Base-by-base conservation (phyloP, 2,329 filamentous ascomycete species). In the Cadophora sp. region DNA sequence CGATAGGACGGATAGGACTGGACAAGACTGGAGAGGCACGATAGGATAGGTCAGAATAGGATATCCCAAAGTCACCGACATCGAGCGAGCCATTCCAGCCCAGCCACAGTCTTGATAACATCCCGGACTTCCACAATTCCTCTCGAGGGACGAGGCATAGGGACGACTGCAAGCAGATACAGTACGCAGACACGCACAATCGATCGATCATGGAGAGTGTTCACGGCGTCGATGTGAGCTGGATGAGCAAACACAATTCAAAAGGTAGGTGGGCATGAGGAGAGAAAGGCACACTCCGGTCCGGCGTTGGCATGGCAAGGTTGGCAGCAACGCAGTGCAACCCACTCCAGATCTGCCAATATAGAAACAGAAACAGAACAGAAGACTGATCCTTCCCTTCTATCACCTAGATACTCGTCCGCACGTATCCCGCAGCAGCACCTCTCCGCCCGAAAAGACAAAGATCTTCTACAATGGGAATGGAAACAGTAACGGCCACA, bases 191-290 rank as follows among this genome's bases (percentile, higher is more conserved):
- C 43, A 48, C 19, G 8, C 43, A 48, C 19, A 22, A 48, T 48
- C 43, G 43, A 22, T 22, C 19, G 64, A 70, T 48, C 22, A 79
- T 79, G 77, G 77, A 79, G 70, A 74, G 69, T 60, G 69, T 77
- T 61, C 76, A 76, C 63, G 77, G 76, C 16, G 75, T 79, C 24
- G 77, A 78, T 69, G 73, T 78, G 48, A 76, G 74, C 43, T 79
- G 77, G 77, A 76, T 79, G 74, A 77, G 68, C 73, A 73, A 76
- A 43, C 69, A 71, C 65, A 69, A 64, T 69, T 46, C 69, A 26
- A 77, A 75, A 75, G 77, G 77, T 78, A 69, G 58, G 75, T 71
- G 48, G 50, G 62, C 40, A 29, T n/a, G 27, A 63, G 19, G 37
- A 7, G 53, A 29, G 34, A 43, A n/a, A 53, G 48, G 34, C 40